These are phyloP conservation scores for Tripterygium wilfordii DNA, from an alignment of 177 flowering plant species.

Conservation along the genomic window DNA sequence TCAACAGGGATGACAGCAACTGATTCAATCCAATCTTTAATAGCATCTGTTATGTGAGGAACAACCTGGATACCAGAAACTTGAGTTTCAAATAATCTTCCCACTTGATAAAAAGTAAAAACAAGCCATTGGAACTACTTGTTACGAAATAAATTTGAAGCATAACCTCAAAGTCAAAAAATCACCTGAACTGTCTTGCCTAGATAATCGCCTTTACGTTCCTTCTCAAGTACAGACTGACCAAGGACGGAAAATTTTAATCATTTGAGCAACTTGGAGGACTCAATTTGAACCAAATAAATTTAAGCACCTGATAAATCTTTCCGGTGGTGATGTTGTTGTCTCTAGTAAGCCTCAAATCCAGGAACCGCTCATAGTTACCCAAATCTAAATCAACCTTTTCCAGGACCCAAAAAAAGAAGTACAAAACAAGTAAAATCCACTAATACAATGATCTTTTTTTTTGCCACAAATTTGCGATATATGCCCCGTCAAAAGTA, in stretches of 20 bases:
- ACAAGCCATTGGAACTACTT: too few species aligned
- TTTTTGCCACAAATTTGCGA: neutral
- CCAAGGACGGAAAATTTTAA: neutral
- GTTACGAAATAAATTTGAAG: too few species aligned
- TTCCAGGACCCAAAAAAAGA: constrained; percentile 1
- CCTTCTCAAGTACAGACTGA: constrained; percentile 95
- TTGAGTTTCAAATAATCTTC: too few species aligned
- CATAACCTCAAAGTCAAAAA: neutral
- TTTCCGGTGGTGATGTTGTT: constrained; percentile 98
- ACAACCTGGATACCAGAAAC: constrained; percentile 92
- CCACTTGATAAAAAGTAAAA: too few species aligned
- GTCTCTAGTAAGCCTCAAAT: constrained; percentile 89
- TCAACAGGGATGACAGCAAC: constrained; percentile 88
- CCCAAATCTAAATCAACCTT: constrained; percentile 97
- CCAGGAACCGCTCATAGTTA: constrained; percentile 91
- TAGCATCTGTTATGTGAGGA: constrained; percentile 96
- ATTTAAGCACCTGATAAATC: constrained; percentile 75
- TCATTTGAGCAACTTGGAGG: neutral
- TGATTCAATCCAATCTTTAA: constrained; percentile 75
- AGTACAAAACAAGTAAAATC: neutral
- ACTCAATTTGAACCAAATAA: neutral
- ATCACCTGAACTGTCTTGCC: constrained; percentile 98
- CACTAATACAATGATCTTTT: neutral
- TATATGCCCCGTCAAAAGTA: too few species aligned
- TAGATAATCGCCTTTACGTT: constrained; percentile 86